A percentile compares a stretch with the other conserved stretches of the same genome.
These are phyloP conservation scores for Yarrowia hollandica DNA, from an alignment of 805 yeast genomes.

Conservation along the genomic window DNA sequence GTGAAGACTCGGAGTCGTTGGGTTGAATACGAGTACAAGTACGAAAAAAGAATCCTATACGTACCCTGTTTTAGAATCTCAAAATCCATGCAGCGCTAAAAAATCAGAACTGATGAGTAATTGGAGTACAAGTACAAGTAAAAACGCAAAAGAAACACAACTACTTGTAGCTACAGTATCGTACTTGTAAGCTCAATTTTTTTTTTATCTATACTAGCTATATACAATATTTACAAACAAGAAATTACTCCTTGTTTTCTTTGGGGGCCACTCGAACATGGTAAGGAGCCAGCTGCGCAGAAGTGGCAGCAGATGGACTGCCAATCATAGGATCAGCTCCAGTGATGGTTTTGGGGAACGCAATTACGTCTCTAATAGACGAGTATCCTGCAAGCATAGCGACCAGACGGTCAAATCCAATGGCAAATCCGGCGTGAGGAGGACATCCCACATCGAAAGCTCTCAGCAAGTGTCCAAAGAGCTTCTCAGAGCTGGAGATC, in stretches of 20 bases:
- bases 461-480: constrained; percentile 81
- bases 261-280: constrained; percentile 42
- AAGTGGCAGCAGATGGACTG: constrained; percentile 70
- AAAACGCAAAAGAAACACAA: no score
- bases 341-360: constrained; percentile 89
- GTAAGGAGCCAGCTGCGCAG: constrained; percentile 55
- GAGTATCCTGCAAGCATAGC: constrained; percentile 80
- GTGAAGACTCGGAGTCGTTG: no score
- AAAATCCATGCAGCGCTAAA: no score
- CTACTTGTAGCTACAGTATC: no score
- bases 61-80: no score
- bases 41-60: no score
- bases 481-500: constrained; percentile 54
- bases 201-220: not conserved
- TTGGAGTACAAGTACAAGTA: no score
- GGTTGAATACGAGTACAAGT: no score
- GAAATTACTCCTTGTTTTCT: not conserved
- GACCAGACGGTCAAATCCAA: constrained; percentile 91
- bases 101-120: no score
- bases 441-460: constrained; percentile 94
- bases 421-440: constrained; percentile 96
- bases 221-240: constrained; percentile 1
- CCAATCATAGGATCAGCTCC: constrained; percentile 88
- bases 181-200: no score
- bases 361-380: constrained; percentile 88